Percentiles rank a stretch among this genome's conserved stretches.
phyloP scores from a whole-genome alignment of 2,329 filamentous ascomycete genomes.

The Alternaria brassicicola region DNA sequence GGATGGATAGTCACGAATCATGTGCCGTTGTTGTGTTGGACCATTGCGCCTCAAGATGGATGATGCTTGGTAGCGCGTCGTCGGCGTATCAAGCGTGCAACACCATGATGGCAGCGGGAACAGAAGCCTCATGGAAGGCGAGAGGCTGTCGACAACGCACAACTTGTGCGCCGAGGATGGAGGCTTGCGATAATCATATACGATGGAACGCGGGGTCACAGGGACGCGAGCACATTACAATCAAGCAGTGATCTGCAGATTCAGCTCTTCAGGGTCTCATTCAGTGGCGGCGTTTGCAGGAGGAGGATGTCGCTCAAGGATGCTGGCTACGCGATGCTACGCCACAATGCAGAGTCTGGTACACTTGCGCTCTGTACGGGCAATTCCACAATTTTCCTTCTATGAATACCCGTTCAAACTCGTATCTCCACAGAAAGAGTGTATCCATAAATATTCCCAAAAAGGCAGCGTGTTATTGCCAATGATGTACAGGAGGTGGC shows the following conservation, averaged over 20 bases:
- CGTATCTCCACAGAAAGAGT: constrained; percentile 24
- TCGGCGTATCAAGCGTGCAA: background rate
- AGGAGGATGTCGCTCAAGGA: constrained; percentile 31
- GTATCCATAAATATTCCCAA: constrained; percentile 11
- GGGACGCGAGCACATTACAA: background rate
- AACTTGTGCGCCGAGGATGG: background rate
- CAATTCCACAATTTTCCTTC: constrained; percentile 22
- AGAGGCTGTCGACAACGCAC: background rate
- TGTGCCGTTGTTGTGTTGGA: background rate
- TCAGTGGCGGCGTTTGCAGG: constrained; percentile 13
- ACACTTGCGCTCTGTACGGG: constrained; percentile 8
- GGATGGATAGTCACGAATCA: constrained; percentile 6
- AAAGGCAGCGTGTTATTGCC: constrained; percentile 3
- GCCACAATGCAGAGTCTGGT: constrained; percentile 17
- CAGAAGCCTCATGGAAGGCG: background rate
- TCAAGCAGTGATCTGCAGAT: constrained; percentile 25
- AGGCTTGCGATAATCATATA: background rate
- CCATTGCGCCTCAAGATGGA: background rate
- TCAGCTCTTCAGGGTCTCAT: constrained; percentile 27
- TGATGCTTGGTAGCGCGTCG: constrained; percentile 2
- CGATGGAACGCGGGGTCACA: constrained; percentile 7
- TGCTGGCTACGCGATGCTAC: constrained; percentile 17
- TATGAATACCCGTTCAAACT: constrained; percentile 20
- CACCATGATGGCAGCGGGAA: background rate
- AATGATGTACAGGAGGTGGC: constrained; percentile 30